A percentile compares a stretch with the other conserved stretches of the same genome.
Evolutionary conservation across 768 basidiomycete genomes (phyloP).

Genomic region (Thelephora aurantiotincta): DNA sequence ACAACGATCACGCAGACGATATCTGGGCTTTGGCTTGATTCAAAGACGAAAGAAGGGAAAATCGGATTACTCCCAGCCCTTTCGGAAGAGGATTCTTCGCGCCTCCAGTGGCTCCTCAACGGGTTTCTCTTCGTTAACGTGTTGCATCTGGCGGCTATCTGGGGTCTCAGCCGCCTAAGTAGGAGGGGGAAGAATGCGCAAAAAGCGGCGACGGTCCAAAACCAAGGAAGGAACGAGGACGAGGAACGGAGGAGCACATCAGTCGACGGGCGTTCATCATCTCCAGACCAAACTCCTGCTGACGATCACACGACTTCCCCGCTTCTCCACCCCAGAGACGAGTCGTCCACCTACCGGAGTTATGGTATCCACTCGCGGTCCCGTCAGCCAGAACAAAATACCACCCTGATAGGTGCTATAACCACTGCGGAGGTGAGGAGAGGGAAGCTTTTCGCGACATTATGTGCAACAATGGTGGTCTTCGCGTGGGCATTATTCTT

Average conservation of each 20-base stretch:
- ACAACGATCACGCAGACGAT: slow-evolving; percentile 61
- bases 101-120: slow-evolving; percentile 41
- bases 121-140: slow-evolving; percentile 43
- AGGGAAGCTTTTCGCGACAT: slow-evolving; percentile 33
- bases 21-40: slow-evolving; percentile 56
- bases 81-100: slow-evolving; percentile 3
- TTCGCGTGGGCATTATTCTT: slow-evolving; percentile 54
- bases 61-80: slow-evolving; percentile 14
- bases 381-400: slow-evolving; percentile 8
- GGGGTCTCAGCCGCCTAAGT: slow-evolving; percentile 35
- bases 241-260: not conserved
- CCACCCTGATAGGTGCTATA: not conserved
- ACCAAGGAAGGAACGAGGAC: slow-evolving; percentile 7
- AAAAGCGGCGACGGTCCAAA: slow-evolving; percentile 4
- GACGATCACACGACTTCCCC: slow-evolving; percentile 3
- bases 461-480: slow-evolving; percentile 28
- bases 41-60: slow-evolving; percentile 15
- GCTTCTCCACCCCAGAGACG: slow-evolving; percentile 9
- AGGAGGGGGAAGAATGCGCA: slow-evolving; percentile 20
- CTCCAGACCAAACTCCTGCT: slow-evolving; percentile 5
- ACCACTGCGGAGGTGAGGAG: slow-evolving; percentile 17
- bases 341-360: not conserved
- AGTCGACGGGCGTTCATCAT: slow-evolving; percentile 6
- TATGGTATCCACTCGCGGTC: slow-evolving; percentile 7
- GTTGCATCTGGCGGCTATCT: slow-evolving; percentile 37